A percentile compares a stretch with the other conserved stretches of the same genome.
phyloP scores from a whole-genome alignment of 1,284 basidiomycete species.

The Puccinia polysora region DNA sequence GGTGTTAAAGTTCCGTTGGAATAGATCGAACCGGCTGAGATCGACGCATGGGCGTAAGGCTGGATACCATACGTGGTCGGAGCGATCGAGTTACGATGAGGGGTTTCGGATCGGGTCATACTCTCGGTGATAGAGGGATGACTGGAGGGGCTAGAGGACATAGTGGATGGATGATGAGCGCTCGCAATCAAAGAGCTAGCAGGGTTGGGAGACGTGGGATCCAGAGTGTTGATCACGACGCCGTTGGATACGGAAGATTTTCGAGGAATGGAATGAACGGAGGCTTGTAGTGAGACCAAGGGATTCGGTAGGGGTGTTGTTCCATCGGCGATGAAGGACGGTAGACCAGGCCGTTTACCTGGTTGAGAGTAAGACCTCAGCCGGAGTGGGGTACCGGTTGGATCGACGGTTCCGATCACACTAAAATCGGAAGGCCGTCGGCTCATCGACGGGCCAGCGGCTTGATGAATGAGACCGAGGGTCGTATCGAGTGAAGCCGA shows the following conservation, averaged over 20 bases:
- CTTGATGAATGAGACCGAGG: neutral
- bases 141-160: neutral
- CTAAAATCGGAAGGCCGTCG: conserved; percentile 15
- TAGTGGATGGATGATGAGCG: no score
- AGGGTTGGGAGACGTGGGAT: no score
- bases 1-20: neutral
- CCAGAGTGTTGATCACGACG: no score
- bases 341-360: conserved; percentile 19
- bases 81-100: no score
- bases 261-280: neutral
- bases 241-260: neutral
- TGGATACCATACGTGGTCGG: conserved; percentile 6
- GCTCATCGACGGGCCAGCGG: neutral
- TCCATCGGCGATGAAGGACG: neutral
- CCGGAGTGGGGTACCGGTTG: conserved; percentile 14
- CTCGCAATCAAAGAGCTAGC: no score
- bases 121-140: conserved; percentile 2
- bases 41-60: conserved; percentile 8
- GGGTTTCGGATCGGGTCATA: conserved; percentile 9
- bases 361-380: conserved; percentile 37
- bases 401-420: neutral
- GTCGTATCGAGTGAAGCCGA: neutral
- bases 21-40: conserved; percentile 20
- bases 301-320: conserved; percentile 4
- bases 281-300: neutral